Evolutionary conservation across 345 rosid species (phyloP).

Genomic region (Salix suchowensis): DNA sequence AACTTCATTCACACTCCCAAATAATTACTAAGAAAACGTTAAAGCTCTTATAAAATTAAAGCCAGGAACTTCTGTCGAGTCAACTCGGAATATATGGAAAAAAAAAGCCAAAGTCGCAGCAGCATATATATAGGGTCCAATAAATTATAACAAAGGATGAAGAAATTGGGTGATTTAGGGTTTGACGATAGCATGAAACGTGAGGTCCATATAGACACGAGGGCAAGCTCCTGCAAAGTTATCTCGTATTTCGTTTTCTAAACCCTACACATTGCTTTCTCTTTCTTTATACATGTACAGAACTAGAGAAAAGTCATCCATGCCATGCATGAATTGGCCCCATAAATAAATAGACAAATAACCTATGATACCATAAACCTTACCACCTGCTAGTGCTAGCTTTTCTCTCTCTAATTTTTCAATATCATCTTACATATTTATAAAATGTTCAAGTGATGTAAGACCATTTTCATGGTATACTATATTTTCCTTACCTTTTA

Average conservation of each 20-base stretch:
- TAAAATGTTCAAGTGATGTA: no score
- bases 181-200: not conserved
- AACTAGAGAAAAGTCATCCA: not conserved
- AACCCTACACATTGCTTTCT: not conserved
- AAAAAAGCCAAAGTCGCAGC: not conserved
- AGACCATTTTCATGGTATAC: no score
- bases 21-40: no score
- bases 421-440: no score
- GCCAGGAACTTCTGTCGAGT: not conserved
- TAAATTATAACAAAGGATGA: not conserved
- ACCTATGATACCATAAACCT: not conserved
- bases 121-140: not conserved
- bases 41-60: no score
- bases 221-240: not conserved
- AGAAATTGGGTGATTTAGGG: not conserved
- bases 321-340: not conserved
- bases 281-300: not conserved
- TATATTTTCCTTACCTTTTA: no score
- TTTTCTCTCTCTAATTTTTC: no score
- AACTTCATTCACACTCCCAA: no score
- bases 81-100: not conserved
- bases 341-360: not conserved
- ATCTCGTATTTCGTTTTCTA: not conserved
- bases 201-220: not conserved
- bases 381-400: not conserved